Conservation (phyloP, 768 basidiomycete species). For the Tylopilus sp. region DNA sequence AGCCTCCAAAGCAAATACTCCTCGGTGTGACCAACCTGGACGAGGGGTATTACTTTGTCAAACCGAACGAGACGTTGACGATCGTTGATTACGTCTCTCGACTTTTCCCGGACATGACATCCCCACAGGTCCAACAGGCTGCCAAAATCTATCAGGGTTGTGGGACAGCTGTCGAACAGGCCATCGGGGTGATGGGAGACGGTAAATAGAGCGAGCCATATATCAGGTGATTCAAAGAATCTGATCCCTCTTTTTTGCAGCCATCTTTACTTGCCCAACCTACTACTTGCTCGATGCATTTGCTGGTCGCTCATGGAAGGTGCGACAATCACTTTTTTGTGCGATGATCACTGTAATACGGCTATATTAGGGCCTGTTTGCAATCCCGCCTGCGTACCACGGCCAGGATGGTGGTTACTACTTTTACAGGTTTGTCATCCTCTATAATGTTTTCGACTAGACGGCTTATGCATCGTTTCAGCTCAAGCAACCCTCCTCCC, state of each 20-base stretch:
- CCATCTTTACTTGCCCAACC: conserved; percentile 5
- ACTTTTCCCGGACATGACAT: conserved; percentile 40
- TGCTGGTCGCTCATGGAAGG: conserved; percentile 5
- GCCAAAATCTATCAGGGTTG: conserved; percentile 29
- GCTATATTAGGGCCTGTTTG: conserved; percentile 27
- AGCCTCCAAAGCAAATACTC: conserved; percentile 20
- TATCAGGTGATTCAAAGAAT: background rate
- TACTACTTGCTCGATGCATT: conserved; percentile 5
- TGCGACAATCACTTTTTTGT: background rate
- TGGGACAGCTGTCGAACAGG: conserved; percentile 35
- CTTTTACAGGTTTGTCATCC: conserved; percentile 27
- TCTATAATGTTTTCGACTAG: background rate
- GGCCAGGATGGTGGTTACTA: conserved; percentile 39
- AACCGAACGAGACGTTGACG: conserved; percentile 19
- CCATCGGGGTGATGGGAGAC: conserved; percentile 12
- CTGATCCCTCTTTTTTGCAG: background rate
- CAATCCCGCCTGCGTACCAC: too few relatives aligned
- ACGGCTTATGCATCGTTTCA: background rate
- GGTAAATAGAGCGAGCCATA: background rate
- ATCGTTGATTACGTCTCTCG: conserved; percentile 25
- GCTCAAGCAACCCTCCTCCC: background rate
- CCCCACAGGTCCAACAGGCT: conserved; percentile 22
- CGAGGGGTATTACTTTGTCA: conserved; percentile 32
- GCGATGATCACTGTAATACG: background rate
- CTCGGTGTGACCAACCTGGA: conserved; percentile 12